phyloP scores from a whole-genome alignment of 345 rosid species.

The Arabidopsis arenosa region DNA sequence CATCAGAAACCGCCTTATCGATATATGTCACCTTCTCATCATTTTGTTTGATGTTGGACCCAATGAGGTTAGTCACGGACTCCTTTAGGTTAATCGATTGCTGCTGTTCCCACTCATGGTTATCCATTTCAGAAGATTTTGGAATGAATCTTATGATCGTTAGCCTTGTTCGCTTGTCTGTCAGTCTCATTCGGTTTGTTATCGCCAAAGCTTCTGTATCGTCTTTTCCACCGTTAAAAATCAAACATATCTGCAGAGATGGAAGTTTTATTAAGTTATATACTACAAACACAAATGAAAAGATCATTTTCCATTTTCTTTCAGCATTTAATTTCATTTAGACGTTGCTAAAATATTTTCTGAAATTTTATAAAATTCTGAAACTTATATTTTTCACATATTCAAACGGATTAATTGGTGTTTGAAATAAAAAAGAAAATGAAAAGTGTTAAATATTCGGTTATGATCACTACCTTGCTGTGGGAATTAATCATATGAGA shows the following conservation, averaged over 20 bases:
- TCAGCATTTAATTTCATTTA: not conserved
- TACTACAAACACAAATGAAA: too few species aligned
- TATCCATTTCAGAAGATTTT: constrained; percentile 8
- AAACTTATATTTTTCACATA: not conserved
- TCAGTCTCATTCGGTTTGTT: constrained; percentile 39
- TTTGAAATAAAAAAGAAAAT: not conserved
- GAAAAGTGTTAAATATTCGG: not conserved
- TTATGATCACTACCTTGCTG: constrained; percentile 26
- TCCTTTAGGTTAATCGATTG: constrained; percentile 41
- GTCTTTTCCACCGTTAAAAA: constrained; percentile 50
- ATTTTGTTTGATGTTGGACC: constrained; percentile 11
- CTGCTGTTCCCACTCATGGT: constrained; percentile 18
- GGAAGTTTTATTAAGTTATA: constrained; percentile 5
- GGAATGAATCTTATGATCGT: constrained; percentile 46
- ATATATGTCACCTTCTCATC: constrained; percentile 29
- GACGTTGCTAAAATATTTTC: not conserved
- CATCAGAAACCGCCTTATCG: constrained; percentile 45
- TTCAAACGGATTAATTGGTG: too few species aligned
- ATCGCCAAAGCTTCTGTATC: constrained; percentile 54
- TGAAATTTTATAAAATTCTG: not conserved
- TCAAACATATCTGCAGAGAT: constrained; percentile 39
- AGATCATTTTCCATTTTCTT: not conserved
- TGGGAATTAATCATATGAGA: not conserved
- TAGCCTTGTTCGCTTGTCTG: constrained; percentile 25
- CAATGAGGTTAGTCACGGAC: constrained; percentile 9